Conservation (phyloP, 306 rosid genomes). For the Betula pendula region DNA sequence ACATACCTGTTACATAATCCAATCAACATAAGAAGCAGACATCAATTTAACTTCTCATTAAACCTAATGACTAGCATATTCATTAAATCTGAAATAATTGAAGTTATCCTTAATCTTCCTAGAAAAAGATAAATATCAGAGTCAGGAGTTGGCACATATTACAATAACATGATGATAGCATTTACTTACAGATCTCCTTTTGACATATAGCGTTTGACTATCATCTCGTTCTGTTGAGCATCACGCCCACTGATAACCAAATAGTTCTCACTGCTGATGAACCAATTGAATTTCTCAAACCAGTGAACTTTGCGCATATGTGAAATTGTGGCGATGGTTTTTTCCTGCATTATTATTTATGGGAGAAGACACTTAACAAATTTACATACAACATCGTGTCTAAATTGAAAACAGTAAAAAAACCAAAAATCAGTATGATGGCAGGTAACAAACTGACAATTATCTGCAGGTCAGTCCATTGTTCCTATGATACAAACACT, state of each 20-base stretch:
- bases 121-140: neutral
- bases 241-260: slow-evolving; percentile 97
- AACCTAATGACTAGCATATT: slow-evolving; percentile 1
- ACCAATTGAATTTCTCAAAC: slow-evolving; percentile 99
- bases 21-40: slow-evolving; percentile 39
- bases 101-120: neutral
- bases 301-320: slow-evolving; percentile 99
- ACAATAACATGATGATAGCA: slow-evolving; percentile 18
- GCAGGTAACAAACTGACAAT: neutral
- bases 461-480: neutral
- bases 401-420: slow-evolving; percentile 8
- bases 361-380: slow-evolving; percentile 5
- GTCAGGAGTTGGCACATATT: neutral
- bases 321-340: slow-evolving; percentile 83
- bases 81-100: neutral
- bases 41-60: slow-evolving; percentile 19
- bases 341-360: slow-evolving; percentile 67
- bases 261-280: slow-evolving; percentile 96
- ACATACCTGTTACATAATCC: slow-evolving; percentile 63
- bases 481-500: neutral
- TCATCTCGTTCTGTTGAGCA: slow-evolving; percentile 99
- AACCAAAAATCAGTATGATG: neutral
- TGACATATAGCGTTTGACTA: slow-evolving; percentile 97
- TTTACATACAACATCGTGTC: slow-evolving; percentile 7
- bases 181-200: slow-evolving; percentile 95